Evolutionary conservation across 2,329 filamentous ascomycete species (phyloP).

Genomic region (Fusarium clavum): DNA sequence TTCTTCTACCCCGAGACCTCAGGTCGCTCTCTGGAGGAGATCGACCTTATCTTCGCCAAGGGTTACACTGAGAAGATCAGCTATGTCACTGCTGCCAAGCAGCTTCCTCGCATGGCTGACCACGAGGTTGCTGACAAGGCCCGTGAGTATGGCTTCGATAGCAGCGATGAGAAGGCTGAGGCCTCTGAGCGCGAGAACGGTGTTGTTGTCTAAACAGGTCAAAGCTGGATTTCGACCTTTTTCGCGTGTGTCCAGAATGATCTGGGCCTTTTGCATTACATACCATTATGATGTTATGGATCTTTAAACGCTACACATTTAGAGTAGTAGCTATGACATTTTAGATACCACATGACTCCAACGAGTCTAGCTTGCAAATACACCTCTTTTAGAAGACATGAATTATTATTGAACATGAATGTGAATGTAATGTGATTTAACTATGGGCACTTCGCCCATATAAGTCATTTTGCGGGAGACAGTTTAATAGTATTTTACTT

Average conservation of each 20-base stretch:
- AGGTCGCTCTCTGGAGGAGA: slow-evolving; percentile 35
- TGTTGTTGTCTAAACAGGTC: slow-evolving; percentile 20
- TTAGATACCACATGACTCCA: slow-evolving; percentile 9
- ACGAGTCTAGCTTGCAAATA: slow-evolving; percentile 8
- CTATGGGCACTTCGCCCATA: no score
- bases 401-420: accelerated
- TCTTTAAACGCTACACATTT: neutral
- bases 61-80: slow-evolving; percentile 68
- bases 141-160: slow-evolving; percentile 25
- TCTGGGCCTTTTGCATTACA: slow-evolving; percentile 3
- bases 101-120: slow-evolving; percentile 57
- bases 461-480: no score
- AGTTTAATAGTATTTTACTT: no score
- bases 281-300: slow-evolving; percentile 6
- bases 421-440: neutral
- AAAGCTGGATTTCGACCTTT: slow-evolving; percentile 4
- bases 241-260: neutral
- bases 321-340: neutral
- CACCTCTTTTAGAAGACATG: neutral
- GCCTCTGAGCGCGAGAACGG: slow-evolving; percentile 22
- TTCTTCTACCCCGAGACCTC: slow-evolving; percentile 61
- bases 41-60: slow-evolving; percentile 54
- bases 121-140: slow-evolving; percentile 32
- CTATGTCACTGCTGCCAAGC: slow-evolving; percentile 67
- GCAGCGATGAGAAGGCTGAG: slow-evolving; percentile 20